phyloP scores from a whole-genome alignment of 2,329 filamentous ascomycete genomes.

The Hymenoscyphus albidus region DNA sequence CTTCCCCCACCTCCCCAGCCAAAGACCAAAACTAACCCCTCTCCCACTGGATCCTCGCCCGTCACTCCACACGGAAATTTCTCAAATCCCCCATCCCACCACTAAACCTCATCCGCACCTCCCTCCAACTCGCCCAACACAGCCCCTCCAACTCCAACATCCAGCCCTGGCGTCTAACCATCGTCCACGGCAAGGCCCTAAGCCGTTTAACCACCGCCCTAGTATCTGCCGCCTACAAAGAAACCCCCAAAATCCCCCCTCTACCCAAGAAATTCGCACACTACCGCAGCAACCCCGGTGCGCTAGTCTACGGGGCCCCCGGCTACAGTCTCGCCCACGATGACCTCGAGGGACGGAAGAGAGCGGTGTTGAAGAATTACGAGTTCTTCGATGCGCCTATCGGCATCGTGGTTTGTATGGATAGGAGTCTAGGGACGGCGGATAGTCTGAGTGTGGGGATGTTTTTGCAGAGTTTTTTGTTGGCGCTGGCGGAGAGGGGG shows the following conservation, averaged over 20 bases:
- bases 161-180: slow-evolving; percentile 6
- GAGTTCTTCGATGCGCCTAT: slow-evolving; percentile 6
- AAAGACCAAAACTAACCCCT: background rate
- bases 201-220: background rate
- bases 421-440: background rate
- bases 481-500: slow-evolving; percentile 1
- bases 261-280: slow-evolving; percentile 2
- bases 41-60: background rate
- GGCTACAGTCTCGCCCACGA: background rate
- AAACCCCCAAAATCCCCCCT: slow-evolving; percentile 1
- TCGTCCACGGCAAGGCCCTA: background rate
- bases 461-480: slow-evolving; percentile 8
- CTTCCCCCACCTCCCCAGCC: background rate
- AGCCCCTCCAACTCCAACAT: slow-evolving; percentile 10
- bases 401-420: slow-evolving; percentile 5
- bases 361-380: slow-evolving; percentile 5
- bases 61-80: slow-evolving; percentile 6
- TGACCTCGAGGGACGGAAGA: slow-evolving; percentile 1
- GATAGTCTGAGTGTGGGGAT: slow-evolving; percentile 9
- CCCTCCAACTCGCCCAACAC: slow-evolving; percentile 6
- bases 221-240: background rate
- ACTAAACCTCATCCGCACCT: background rate
- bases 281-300: slow-evolving; percentile 2
- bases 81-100: background rate
- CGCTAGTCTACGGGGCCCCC: background rate